Conservation (phyloP, 306 rosid species). For the Dalbergia cochinchinensis region DNA sequence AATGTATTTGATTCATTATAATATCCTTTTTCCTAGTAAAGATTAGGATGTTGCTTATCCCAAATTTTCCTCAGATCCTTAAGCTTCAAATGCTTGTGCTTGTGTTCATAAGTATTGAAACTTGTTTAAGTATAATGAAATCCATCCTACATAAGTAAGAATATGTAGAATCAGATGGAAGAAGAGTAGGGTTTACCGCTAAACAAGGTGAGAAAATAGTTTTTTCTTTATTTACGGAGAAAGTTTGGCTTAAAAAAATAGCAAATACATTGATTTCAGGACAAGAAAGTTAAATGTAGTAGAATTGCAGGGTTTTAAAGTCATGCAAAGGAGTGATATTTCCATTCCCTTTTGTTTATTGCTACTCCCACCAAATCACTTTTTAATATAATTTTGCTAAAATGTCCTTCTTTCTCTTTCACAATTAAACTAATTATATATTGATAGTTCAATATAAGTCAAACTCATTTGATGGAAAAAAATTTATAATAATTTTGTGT, state of each 20-base stretch:
- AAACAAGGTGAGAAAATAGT: too few relatives aligned
- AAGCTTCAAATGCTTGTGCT: slow-evolving; percentile 66
- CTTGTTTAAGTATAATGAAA: slow-evolving; percentile 70
- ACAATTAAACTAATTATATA: too few relatives aligned
- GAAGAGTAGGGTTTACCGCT: neutral
- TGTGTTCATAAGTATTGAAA: slow-evolving; percentile 66
- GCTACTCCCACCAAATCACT: too few relatives aligned
- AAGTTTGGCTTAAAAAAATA: neutral
- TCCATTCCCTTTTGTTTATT: too few relatives aligned
- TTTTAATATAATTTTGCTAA: too few relatives aligned
- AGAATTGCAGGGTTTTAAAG: neutral
- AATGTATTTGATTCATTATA: slow-evolving; percentile 70
- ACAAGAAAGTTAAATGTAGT: too few relatives aligned
- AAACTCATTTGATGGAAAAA: too few relatives aligned
- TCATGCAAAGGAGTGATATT: too few relatives aligned
- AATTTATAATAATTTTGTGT: too few relatives aligned
- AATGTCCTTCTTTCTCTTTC: too few relatives aligned
- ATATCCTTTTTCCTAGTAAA: slow-evolving; percentile 77
- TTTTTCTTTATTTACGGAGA: neutral
- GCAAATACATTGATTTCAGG: neutral
- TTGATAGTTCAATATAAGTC: too few relatives aligned
- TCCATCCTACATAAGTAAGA: slow-evolving; percentile 58
- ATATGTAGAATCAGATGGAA: slow-evolving; percentile 2
- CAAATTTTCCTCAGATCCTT: slow-evolving; percentile 80
- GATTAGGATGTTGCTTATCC: slow-evolving; percentile 75